These are phyloP conservation scores for Epichloe gansuensis DNA, from an alignment of 2,329 filamentous ascomycete genomes.

Conservation along the genomic window DNA sequence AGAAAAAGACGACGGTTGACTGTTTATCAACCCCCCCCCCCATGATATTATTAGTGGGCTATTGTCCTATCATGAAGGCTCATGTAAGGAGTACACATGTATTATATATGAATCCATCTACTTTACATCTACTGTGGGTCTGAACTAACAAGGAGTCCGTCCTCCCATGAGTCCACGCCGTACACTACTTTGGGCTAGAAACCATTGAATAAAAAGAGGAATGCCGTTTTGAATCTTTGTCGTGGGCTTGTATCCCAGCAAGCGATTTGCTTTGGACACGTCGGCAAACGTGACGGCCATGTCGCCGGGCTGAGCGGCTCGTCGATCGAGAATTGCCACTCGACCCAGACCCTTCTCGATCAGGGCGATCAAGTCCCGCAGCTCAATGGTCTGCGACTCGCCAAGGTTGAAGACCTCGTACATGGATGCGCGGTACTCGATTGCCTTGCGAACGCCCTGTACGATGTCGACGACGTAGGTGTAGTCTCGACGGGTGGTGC, in stretches of 20 bases:
- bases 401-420: constrained; percentile 15
- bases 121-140: too few relatives aligned
- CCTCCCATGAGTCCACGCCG: not conserved
- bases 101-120: too few relatives aligned
- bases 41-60: too few relatives aligned
- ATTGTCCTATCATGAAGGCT: too few relatives aligned
- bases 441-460: constrained; percentile 11
- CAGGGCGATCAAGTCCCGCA: constrained; percentile 10
- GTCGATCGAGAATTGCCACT: constrained; percentile 10
- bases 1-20: not conserved
- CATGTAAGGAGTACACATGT: too few relatives aligned
- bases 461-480: constrained; percentile 15
- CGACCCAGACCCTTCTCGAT: constrained; percentile 11
- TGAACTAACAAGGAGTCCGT: too few relatives aligned
- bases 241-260: constrained; percentile 11
- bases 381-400: constrained; percentile 12
- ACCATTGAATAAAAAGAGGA: constrained; percentile 1
- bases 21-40: not conserved
- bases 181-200: not conserved
- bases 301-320: constrained; percentile 11
- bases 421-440: constrained; percentile 9
- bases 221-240: constrained; percentile 11
- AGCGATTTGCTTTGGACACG: constrained; percentile 9
- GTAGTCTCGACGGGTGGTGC: constrained; percentile 13
- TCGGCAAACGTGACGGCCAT: constrained; percentile 13